phyloP scores from a whole-genome alignment of 768 basidiomycete genomes.

The Podaxis sp. region DNA sequence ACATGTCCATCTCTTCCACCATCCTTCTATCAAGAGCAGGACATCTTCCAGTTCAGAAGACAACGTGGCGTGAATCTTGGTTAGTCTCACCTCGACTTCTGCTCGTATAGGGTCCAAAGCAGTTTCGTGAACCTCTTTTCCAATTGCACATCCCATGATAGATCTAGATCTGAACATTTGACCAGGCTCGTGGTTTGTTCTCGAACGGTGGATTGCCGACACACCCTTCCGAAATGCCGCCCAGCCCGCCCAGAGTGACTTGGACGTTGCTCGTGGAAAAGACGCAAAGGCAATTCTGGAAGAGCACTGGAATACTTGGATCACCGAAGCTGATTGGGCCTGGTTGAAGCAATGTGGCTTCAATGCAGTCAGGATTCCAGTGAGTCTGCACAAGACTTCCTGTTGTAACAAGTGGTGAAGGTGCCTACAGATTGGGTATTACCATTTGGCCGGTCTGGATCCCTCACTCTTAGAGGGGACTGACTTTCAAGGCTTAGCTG shows the following conservation, averaged over 20 bases:
- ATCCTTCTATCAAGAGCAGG: conserved; percentile 11
- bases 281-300: conserved; percentile 49
- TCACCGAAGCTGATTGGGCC: conserved; percentile 61
- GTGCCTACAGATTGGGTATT: conserved; percentile 61
- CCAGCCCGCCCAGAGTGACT: conserved; percentile 60
- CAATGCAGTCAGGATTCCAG: conserved; percentile 59
- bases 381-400: conserved; percentile 40
- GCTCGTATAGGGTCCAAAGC: neutral
- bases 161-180: neutral
- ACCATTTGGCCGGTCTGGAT: conserved; percentile 63
- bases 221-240: conserved; percentile 53
- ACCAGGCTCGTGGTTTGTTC: conserved; percentile 74
- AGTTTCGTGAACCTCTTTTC: neutral
- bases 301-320: conserved; percentile 74
- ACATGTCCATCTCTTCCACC: neutral
- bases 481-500: conserved; percentile 53
- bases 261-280: conserved; percentile 64
- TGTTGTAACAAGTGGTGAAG: neutral
- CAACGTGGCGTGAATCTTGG: conserved; percentile 85
- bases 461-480: conserved; percentile 59
- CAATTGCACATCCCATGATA: neutral
- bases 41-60: conserved; percentile 56
- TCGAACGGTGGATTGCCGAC: conserved; percentile 74
- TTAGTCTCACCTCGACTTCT: conserved; percentile 28
- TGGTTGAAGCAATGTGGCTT: conserved; percentile 58